Evolutionary conservation across 2,329 filamentous ascomycete species (phyloP), one percentile per base, ranked within the genome.

Genomic region (Penicillium digitatum): DNA sequence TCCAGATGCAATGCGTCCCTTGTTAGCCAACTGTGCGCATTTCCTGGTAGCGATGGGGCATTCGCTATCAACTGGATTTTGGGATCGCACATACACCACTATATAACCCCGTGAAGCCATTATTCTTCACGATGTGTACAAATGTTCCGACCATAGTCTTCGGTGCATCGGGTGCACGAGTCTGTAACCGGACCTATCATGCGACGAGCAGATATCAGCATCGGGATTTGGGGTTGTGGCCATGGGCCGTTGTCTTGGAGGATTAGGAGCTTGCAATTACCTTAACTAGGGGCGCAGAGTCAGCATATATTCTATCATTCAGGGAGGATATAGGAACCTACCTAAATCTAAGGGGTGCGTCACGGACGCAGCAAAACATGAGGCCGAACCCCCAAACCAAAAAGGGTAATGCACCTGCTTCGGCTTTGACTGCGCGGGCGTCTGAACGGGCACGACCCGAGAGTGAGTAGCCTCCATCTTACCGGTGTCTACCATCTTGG

Each of bases 301-400:
- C 54, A 71, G 66, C 47, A 56, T 11, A 24, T 29, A 46, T n/a
- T 39, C 16, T 31, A 39, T 5, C 38, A 40, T 11, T 11, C 39
- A 47, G 38, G 22, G 46, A 16, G 45, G 22, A 47, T 34, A 46
- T 48, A 31, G 26, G 10, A 57, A 78, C 87, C 74, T 82, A 95
- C 90, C 84, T 61, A 96, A 81, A 82, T 96, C 92, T 69, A 97
- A 79, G 47, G 93, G 93, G 80, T 97, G 93, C 29, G 93, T 97
- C 46, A 96, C 89, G 64, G 86, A 87, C 42, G 93, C 92, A 35
- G 93, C 93, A 79, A 94, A 87, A 71, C 90, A 95, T 69, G 89
- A 94, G 48, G 93, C 91, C 71, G 90, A 96, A 53, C 94, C 94
- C 61, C 94, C 94, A 73, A 99, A 97, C 94, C 93, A 97, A 75